Evolutionary conservation across 1,284 basidiomycete species (phyloP).

Genomic region (Thecaphora frezii): DNA sequence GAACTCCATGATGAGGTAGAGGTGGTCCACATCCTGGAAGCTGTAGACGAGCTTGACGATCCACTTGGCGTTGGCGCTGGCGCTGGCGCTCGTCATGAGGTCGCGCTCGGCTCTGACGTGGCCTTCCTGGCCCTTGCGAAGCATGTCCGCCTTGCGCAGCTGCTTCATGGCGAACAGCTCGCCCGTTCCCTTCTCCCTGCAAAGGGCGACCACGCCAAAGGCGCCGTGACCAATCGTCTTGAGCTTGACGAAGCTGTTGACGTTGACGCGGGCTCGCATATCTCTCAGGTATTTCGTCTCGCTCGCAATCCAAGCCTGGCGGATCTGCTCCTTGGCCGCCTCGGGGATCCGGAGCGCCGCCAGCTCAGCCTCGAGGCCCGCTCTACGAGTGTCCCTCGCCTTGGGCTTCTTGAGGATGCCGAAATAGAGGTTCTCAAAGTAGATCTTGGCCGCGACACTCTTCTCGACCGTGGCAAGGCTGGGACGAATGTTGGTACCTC

Average conservation of each 20-base stretch:
- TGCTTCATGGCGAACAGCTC: slow-evolving; percentile 95
- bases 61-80: slow-evolving; percentile 64
- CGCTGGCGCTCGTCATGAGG: slow-evolving; percentile 71
- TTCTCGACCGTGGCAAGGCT: slow-evolving; percentile 88
- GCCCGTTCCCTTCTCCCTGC: slow-evolving; percentile 76
- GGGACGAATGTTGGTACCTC: slow-evolving; percentile 34
- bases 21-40: slow-evolving; percentile 69
- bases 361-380: slow-evolving; percentile 86
- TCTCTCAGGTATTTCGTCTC: slow-evolving; percentile 88
- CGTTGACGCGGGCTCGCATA: slow-evolving; percentile 76
- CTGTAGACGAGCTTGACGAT: slow-evolving; percentile 89
- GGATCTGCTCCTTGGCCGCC: slow-evolving; percentile 71
- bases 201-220: slow-evolving; percentile 92
- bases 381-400: slow-evolving; percentile 77
- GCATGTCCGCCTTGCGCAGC: slow-evolving; percentile 92
- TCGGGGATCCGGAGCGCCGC: slow-evolving; percentile 71
- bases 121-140: slow-evolving; percentile 95
- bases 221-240: slow-evolving; percentile 98
- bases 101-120: slow-evolving; percentile 89
- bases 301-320: slow-evolving; percentile 77
- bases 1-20: slow-evolving; percentile 84
- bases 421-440: slow-evolving; percentile 92
- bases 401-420: slow-evolving; percentile 69
- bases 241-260: slow-evolving; percentile 81
- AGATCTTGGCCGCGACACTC: slow-evolving; percentile 86